A percentile compares a stretch with the other conserved stretches of the same genome.
Evolutionary conservation across 1,139 yeast species (phyloP).

Genomic region (Geotrichum candidum): DNA sequence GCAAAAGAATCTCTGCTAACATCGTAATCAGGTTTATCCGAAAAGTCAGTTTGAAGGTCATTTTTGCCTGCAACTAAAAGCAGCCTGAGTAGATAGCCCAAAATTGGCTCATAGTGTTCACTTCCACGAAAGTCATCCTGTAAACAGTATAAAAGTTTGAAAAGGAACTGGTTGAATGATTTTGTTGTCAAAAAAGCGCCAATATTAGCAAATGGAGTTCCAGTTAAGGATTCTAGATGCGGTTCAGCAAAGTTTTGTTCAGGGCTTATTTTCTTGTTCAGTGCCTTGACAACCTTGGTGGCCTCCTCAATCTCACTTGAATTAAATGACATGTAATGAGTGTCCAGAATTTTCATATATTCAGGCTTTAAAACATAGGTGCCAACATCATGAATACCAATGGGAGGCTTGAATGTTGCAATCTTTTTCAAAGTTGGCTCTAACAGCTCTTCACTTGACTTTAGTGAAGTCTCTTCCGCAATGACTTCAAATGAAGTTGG

Average conservation of each 20-base stretch:
- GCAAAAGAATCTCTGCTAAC: constrained; percentile 5
- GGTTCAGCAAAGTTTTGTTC: constrained; percentile 33
- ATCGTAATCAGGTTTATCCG: background rate
- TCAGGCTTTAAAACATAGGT: constrained; percentile 59
- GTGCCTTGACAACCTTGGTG: constrained; percentile 45
- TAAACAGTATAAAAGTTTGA: constrained; percentile 20
- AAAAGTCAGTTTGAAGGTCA: constrained; percentile 23
- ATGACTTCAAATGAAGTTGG: constrained; percentile 68
- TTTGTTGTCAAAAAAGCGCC: constrained; percentile 33
- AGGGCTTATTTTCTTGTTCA: constrained; percentile 25
- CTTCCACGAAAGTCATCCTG: background rate
- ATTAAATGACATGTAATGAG: constrained; percentile 72
- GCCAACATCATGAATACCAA: constrained; percentile 61
- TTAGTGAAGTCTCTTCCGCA: constrained; percentile 50
- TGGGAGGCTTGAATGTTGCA: constrained; percentile 60
- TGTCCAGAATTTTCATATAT: constrained; percentile 54
- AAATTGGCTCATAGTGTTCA: constrained; percentile 29
- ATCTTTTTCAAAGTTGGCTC: constrained; percentile 58
- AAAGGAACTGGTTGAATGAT: constrained; percentile 32
- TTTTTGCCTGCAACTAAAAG: constrained; percentile 52
- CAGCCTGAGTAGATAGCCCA: constrained; percentile 59
- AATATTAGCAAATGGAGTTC: constrained; percentile 32
- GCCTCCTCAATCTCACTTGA: constrained; percentile 78
- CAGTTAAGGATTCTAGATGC: constrained; percentile 28
- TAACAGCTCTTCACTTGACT: constrained; percentile 57